These are phyloP conservation scores for Neospora caninum DNA, from an alignment of 169 alveolate species.

Conservation along the genomic window DNA sequence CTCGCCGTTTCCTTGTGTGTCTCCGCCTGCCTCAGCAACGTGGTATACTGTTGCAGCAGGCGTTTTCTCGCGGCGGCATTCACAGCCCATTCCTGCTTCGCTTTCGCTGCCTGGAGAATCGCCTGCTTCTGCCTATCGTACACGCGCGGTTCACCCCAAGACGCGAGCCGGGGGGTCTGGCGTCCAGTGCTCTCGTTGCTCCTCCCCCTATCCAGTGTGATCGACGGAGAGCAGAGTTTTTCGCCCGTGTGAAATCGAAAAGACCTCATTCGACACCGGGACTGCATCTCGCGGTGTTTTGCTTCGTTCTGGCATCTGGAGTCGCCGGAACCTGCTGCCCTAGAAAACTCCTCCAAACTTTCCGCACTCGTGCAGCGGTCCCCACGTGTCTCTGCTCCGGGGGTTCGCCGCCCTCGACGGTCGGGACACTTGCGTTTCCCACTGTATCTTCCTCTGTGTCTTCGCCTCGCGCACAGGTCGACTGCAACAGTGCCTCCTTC, in stretches of 20 bases:
- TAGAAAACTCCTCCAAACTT: background rate
- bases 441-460: no score
- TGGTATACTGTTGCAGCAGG: background rate
- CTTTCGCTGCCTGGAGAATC: background rate
- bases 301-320: background rate
- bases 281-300: background rate
- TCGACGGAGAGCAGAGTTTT: background rate
- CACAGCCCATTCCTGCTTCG: background rate
- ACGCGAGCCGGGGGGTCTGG: background rate
- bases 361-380: background rate
- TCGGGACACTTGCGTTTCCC: no score
- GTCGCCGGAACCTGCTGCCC: background rate
- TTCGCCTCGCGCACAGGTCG: no score
- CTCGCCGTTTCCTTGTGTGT: background rate
- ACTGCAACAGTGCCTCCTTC: no score
- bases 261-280: background rate
- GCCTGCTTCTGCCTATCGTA: no score
- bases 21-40: conserved; percentile 2
- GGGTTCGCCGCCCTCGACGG: no score
- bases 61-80: background rate
- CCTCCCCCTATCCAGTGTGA: background rate
- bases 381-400: no score
- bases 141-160: background rate
- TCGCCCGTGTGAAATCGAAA: background rate
- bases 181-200: background rate